These are phyloP conservation scores for Jackrogersella multiformis DNA, from an alignment of 495 filamentous ascomycete genomes.

Conservation along the genomic window DNA sequence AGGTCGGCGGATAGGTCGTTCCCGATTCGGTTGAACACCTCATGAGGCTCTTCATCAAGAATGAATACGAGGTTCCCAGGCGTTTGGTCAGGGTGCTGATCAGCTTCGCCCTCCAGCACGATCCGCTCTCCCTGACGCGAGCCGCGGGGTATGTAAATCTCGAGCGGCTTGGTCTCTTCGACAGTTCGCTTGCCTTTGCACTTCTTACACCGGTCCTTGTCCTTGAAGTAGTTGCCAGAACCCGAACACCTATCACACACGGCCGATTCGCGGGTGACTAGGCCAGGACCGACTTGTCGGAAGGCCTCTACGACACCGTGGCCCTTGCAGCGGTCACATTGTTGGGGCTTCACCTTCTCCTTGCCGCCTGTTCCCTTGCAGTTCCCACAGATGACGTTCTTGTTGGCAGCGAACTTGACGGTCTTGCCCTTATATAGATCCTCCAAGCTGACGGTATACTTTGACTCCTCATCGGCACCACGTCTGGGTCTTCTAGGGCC, in stretches of 20 bases:
- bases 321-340: conserved; percentile 85
- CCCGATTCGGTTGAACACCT: conserved; percentile 80
- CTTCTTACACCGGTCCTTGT: conserved; percentile 97
- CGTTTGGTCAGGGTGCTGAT: conserved; percentile 88
- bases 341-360: conserved; percentile 85
- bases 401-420: conserved; percentile 90
- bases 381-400: conserved; percentile 85
- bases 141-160: conserved; percentile 94
- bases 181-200: conserved; percentile 89
- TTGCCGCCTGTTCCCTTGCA: conserved; percentile 94
- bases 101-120: conserved; percentile 91
- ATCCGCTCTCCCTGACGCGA: conserved; percentile 89
- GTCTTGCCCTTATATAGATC: conserved; percentile 99
- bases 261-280: conserved; percentile 78
- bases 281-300: conserved; percentile 78
- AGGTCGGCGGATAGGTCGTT: conserved; percentile 83
- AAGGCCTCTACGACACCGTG: conserved; percentile 75
- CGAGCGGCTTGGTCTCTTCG: conserved; percentile 88
- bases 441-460: conserved; percentile 88
- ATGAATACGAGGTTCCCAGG: conserved; percentile 94
- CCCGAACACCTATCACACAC: conserved; percentile 82
- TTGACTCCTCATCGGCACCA: conserved; percentile 85
- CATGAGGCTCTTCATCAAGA: conserved; percentile 82
- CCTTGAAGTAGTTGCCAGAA: conserved; percentile 82
- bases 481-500: conserved; percentile 68